Conservation (phyloP, 805 yeast genomes). For the Teunomyces lycoperdinae region DNA sequence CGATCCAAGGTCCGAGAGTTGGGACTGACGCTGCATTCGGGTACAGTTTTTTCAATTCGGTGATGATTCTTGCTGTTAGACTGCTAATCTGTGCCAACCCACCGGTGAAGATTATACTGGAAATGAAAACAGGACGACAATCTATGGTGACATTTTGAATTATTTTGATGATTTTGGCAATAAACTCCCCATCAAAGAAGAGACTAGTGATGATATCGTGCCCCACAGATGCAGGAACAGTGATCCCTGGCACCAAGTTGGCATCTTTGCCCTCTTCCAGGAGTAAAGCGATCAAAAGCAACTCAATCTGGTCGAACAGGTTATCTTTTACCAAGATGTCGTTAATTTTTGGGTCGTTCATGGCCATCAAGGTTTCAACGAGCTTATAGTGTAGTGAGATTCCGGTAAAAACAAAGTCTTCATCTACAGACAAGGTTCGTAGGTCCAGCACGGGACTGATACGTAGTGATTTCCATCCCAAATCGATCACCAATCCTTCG, state of each 20-base stretch:
- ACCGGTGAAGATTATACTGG: conserved; percentile 24
- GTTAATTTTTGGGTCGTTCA: conserved; percentile 10
- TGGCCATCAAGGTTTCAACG: conserved; percentile 11
- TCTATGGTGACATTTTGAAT: conserved; percentile 18
- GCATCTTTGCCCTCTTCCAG: conserved; percentile 3
- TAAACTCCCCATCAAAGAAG: conserved; percentile 7
- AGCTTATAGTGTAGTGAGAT: conserved; percentile 17
- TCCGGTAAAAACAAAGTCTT: conserved; percentile 11
- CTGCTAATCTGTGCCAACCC: conserved; percentile 23
- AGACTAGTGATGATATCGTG: conserved; percentile 13
- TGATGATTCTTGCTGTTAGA: conserved; percentile 15
- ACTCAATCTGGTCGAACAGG: conserved; percentile 17
- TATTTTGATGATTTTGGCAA: conserved; percentile 5
- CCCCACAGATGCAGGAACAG: conserved; percentile 11
- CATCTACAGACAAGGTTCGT: conserved; percentile 8
- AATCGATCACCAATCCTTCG: conserved; percentile 27
- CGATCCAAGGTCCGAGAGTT: conserved; percentile 32
- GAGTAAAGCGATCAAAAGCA: conserved; percentile 10
- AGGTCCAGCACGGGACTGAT: conserved; percentile 23
- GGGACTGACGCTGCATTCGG: conserved; percentile 6
- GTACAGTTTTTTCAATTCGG: conserved; percentile 8
- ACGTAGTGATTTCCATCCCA: conserved; percentile 24
- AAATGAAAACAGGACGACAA: conserved; percentile 12
- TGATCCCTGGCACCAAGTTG: conserved; percentile 11
- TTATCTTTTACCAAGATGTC: conserved; percentile 7